Percentiles rank a stretch among this genome's conserved stretches.
phyloP scores from a whole-genome alignment of 2,329 filamentous ascomycete genomes.

The Fusarium buharicum region DNA sequence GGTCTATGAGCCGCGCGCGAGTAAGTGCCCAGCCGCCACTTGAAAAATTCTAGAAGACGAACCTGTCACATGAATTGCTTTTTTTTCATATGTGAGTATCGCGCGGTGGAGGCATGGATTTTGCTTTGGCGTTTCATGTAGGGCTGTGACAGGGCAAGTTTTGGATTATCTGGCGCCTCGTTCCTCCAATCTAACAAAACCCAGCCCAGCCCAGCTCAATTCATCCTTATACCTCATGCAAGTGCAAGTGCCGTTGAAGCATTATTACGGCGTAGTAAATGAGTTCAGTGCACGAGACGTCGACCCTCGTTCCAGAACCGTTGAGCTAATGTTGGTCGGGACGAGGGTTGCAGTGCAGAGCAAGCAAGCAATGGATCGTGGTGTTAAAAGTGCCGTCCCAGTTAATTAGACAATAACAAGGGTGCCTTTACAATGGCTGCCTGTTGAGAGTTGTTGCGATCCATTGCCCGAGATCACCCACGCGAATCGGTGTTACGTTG shows the following conservation, averaged over 20 bases:
- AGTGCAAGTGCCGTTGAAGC: constrained; percentile 26
- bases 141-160: constrained; percentile 30
- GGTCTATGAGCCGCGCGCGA: constrained; percentile 15
- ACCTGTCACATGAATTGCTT: constrained; percentile 12
- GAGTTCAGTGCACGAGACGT: constrained; percentile 9
- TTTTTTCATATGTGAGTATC: constrained; percentile 19
- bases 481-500: constrained; percentile 43
- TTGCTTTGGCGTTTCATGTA: constrained; percentile 22
- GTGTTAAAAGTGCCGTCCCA: constrained; percentile 8
- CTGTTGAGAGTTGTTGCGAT: constrained; percentile 25
- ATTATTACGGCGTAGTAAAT: constrained; percentile 24
- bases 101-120: constrained; percentile 17
- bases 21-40: constrained; percentile 14
- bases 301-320: not conserved
- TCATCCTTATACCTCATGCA: constrained; percentile 11
- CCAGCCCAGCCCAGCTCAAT: constrained; percentile 16
- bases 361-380: not conserved
- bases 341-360: constrained; percentile 1
- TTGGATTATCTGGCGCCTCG: constrained; percentile 19
- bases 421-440: not conserved
- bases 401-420: constrained; percentile 12
- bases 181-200: constrained; percentile 39
- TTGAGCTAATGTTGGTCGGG: not conserved
- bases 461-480: constrained; percentile 39
- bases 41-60: constrained; percentile 36